A percentile compares a stretch with the other conserved stretches of the same genome.
Evolutionary conservation across 2,329 filamentous ascomycete genomes (phyloP).

Genomic region (Cytospora paraplurivora): DNA sequence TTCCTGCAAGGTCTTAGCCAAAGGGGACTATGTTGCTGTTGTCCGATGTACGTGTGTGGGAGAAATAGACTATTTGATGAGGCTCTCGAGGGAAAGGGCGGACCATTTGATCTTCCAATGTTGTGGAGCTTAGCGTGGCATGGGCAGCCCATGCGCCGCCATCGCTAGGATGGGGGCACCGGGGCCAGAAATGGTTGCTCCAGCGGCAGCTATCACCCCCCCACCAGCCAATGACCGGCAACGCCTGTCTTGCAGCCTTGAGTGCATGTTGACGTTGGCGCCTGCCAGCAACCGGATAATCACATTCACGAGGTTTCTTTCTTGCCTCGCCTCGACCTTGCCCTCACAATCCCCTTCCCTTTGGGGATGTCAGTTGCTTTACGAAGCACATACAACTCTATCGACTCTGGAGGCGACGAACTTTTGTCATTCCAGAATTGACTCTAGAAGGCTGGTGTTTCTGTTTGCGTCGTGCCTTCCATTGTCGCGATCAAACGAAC

Average conservation of each 20-base stretch:
- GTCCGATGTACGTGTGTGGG: no score
- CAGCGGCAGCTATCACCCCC: conserved; percentile 18
- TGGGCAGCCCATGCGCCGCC: background rate
- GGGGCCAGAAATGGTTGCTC: conserved; percentile 13
- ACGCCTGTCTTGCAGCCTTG: background rate
- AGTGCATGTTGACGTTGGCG: conserved; percentile 1
- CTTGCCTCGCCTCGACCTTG: background rate
- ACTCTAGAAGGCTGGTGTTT: background rate
- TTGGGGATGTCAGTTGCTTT: background rate
- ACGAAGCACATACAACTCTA: background rate
- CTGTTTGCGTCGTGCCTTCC: conserved; percentile 2
- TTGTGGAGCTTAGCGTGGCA: background rate
- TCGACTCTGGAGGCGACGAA: background rate
- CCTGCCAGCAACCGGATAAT: background rate
- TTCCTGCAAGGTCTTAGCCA: no score
- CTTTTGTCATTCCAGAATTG: background rate
- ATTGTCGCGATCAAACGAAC: background rate
- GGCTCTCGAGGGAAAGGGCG: background rate
- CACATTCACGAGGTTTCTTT: background rate
- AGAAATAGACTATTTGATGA: no score
- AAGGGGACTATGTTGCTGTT: no score
- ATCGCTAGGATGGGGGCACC: background rate
- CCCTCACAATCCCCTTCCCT: background rate
- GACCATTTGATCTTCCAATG: background rate
- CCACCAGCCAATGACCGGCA: background rate